Evolutionary conservation across 495 filamentous ascomycete species (phyloP), one percentile per base, ranked within the genome.

Genomic region (Daldinia bambusicola): DNA sequence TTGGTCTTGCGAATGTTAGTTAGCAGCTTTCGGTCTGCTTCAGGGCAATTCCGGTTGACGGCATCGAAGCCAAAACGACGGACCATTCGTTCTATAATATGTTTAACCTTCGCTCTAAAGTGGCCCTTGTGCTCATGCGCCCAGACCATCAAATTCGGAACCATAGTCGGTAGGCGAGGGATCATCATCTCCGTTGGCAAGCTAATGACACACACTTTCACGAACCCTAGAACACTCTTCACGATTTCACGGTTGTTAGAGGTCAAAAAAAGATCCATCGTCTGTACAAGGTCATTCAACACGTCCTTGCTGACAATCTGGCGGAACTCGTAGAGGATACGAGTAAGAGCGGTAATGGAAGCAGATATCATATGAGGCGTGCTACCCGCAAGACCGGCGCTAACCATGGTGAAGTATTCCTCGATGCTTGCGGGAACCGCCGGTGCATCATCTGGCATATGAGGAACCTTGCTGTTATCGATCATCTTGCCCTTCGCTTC

Each of bases 351-450:
- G 8, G 93, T 97, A 76, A 99, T 94, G 9, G 91, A 92, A 5
- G 95, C 95, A 7, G 92, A 94, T 66, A 98, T 90, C 93, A 97
- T 97, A 81, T 98, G 95, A 40, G 95, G 94, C 16, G 93, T 92
- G 66, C 85, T 89, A 45, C 93, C 95, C 1, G 95, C 95, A 34
- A 99, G 88, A 78, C 96, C 95, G 20, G 95, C 96, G 53, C 92
- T 94, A 36, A 99, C 90, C 95, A 99, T 99, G 43, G 94, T 97
- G 85, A 98, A 92, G 79, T 96, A 98, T 77, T 98, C 95, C 72
- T 98, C 94, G 31, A 98, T 84, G 13, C 85, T 91, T 6, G 95
- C 94, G 13, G 85, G 76, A 2, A 89, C 93, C 59, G 86, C 80
- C n/a, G 93, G 91, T 1, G 93, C 89, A 76, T 95, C 86, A 37